These are phyloP conservation scores for Lichenothelia convexa DNA, from an alignment of 495 filamentous ascomycete species.

Conservation along the genomic window DNA sequence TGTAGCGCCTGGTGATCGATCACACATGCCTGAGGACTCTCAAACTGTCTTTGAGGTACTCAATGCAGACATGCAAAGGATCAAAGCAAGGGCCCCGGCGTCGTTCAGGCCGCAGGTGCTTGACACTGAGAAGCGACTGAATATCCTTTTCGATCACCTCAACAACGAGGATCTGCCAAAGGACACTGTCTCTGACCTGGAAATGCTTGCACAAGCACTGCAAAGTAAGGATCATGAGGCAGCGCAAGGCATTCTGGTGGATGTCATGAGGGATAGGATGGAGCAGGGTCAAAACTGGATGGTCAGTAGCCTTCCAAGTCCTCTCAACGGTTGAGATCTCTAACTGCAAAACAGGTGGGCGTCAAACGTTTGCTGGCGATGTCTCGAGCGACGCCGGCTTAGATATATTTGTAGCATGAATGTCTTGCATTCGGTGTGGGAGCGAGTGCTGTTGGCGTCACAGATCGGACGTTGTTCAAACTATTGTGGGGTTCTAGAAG, in stretches of 20 bases:
- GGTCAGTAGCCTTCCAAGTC: slow-evolving; percentile 38
- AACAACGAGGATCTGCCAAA: slow-evolving; percentile 87
- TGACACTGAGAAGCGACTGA: slow-evolving; percentile 81
- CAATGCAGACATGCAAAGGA: slow-evolving; percentile 65
- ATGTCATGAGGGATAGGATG: slow-evolving; percentile 63
- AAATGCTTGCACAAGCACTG: slow-evolving; percentile 47
- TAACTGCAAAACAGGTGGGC: slow-evolving; percentile 43
- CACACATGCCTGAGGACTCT: slow-evolving; percentile 65
- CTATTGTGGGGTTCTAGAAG: no score
- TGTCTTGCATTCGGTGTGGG: no score
- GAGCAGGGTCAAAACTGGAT: slow-evolving; percentile 91
- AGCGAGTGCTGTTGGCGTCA: no score
- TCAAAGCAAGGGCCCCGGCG: slow-evolving; percentile 63
- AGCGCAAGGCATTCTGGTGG: slow-evolving; percentile 58
- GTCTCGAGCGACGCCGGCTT: slow-evolving; percentile 54
- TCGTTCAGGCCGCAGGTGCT: slow-evolving; percentile 70
- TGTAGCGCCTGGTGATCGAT: slow-evolving; percentile 65
- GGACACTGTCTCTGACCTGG: slow-evolving; percentile 59
- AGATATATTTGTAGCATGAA: no score
- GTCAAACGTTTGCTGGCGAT: slow-evolving; percentile 84
- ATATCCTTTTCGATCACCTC: slow-evolving; percentile 83
- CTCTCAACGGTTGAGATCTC: not conserved
- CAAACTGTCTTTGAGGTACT: slow-evolving; percentile 67
- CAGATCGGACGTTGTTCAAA: no score
- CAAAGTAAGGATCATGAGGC: slow-evolving; percentile 53